Evolutionary conservation across 2,329 filamentous ascomycete genomes (phyloP).

Genomic region (Calonectria hongkongensis): DNA sequence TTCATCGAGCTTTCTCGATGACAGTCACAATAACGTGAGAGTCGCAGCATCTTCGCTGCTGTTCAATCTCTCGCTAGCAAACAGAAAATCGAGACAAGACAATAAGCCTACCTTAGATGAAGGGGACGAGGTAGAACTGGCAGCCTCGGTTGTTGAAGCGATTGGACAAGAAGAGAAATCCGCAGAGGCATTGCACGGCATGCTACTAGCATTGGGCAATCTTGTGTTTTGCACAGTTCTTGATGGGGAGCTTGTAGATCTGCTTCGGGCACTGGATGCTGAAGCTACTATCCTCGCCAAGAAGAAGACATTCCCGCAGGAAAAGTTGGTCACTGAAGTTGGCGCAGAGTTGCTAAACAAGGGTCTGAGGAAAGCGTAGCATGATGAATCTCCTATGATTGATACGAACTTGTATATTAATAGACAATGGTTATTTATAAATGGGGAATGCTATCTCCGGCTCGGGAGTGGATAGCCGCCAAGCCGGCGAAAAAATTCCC

Average conservation of each 20-base stretch:
- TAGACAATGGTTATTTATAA: neutral
- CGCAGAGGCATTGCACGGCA: constrained; percentile 83
- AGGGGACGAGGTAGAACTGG: constrained; percentile 85
- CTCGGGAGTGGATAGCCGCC: constrained; percentile 36
- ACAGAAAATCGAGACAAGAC: constrained; percentile 78
- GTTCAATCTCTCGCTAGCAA: constrained; percentile 86
- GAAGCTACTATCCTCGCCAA: constrained; percentile 77
- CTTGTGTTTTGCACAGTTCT: constrained; percentile 82
- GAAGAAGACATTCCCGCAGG: constrained; percentile 72
- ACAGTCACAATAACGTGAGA: constrained; percentile 82
- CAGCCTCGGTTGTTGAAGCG: constrained; percentile 87
- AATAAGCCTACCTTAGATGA: constrained; percentile 77
- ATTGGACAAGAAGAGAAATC: constrained; percentile 76
- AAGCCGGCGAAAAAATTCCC: constrained; percentile 31
- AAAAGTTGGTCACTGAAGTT: constrained; percentile 75
- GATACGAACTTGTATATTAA: constrained; percentile 8
- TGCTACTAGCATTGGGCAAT: constrained; percentile 85
- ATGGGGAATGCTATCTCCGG: neutral
- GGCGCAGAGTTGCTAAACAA: constrained; percentile 71
- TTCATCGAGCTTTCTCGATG: constrained; percentile 86
- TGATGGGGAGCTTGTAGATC: constrained; percentile 85
- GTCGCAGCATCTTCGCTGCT: constrained; percentile 88
- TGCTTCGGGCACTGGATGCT: constrained; percentile 87
- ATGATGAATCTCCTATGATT: neutral
- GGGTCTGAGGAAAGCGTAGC: constrained; percentile 64